Conservation (phyloP, 768 basidiomycete species). For the Boletus rubescentipes region DNA sequence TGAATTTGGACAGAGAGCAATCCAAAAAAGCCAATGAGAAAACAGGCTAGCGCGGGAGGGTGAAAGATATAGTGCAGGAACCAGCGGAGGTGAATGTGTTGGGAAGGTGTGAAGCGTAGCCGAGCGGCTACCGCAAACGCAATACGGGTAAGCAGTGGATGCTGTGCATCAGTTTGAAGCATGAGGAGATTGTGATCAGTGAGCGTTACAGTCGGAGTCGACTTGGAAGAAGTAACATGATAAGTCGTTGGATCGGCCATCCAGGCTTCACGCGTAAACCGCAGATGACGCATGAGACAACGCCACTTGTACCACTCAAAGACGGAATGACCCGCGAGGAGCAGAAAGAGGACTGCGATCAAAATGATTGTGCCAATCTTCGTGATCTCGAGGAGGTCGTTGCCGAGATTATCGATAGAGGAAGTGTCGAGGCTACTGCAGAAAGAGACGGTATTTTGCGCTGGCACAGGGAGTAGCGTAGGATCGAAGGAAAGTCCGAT, state of each 20-base stretch:
- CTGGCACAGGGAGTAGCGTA: slow-evolving; percentile 74
- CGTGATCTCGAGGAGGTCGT: slow-evolving; percentile 73
- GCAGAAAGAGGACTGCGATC: slow-evolving; percentile 65
- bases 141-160: slow-evolving; percentile 72
- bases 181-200: slow-evolving; percentile 78
- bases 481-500: slow-evolving; percentile 68
- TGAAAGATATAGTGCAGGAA: slow-evolving; percentile 91
- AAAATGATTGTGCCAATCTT: slow-evolving; percentile 79
- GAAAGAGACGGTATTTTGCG: slow-evolving; percentile 64
- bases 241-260: slow-evolving; percentile 63
- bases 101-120: slow-evolving; percentile 55
- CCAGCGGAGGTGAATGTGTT: slow-evolving; percentile 78
- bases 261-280: slow-evolving; percentile 77
- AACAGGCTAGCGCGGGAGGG: slow-evolving; percentile 84
- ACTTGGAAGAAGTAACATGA: slow-evolving; percentile 32
- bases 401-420: slow-evolving; percentile 81
- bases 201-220: slow-evolving; percentile 55
- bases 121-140: slow-evolving; percentile 50
- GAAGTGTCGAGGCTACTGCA: slow-evolving; percentile 79
- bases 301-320: slow-evolving; percentile 92
- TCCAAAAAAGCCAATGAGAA: slow-evolving; percentile 92
- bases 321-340: slow-evolving; percentile 70
- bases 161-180: slow-evolving; percentile 63
- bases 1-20: slow-evolving; percentile 86
- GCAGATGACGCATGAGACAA: slow-evolving; percentile 61